phyloP scores from a whole-genome alignment of 345 rosid genomes.

The Eucalyptus coolabah region DNA sequence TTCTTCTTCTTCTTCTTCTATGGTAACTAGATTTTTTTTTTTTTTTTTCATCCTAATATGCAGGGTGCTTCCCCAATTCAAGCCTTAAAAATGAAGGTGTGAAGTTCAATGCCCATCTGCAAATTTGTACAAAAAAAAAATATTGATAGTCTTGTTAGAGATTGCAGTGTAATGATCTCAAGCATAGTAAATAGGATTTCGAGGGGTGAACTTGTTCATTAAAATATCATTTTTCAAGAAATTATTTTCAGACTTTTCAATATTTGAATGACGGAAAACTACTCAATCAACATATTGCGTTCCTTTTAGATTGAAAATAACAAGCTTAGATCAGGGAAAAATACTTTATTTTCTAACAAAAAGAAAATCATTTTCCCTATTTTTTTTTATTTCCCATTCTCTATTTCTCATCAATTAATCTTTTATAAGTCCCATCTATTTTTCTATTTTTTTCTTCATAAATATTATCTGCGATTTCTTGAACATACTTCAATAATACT shows the following conservation, averaged over 20 bases:
- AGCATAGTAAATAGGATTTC: neutral
- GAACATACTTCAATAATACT: accelerated
- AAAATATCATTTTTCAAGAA: accelerated
- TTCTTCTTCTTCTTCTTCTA: too few relatives aligned
- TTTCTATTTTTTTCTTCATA: accelerated
- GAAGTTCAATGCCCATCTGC: neutral
- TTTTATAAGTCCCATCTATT: too few relatives aligned
- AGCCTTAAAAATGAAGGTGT: neutral
- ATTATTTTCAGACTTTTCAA: accelerated
- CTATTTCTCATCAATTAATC: neutral
- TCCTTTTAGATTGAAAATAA: neutral
- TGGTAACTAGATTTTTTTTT: accelerated
- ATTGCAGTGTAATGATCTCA: accelerated
- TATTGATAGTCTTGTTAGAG: accelerated
- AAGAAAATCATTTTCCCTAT: neutral
- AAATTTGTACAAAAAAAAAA: neutral
- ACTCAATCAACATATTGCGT: accelerated
- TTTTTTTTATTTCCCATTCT: neutral
- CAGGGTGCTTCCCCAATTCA: neutral
- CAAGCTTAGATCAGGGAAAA: accelerated
- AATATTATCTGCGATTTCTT: accelerated
- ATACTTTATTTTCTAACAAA: accelerated
- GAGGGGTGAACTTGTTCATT: accelerated
- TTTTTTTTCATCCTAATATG: neutral
- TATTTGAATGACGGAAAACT: neutral